Evolutionary conservation across 2,329 filamentous ascomycete genomes (phyloP).

Genomic region (Fusarium brachygibbosum): DNA sequence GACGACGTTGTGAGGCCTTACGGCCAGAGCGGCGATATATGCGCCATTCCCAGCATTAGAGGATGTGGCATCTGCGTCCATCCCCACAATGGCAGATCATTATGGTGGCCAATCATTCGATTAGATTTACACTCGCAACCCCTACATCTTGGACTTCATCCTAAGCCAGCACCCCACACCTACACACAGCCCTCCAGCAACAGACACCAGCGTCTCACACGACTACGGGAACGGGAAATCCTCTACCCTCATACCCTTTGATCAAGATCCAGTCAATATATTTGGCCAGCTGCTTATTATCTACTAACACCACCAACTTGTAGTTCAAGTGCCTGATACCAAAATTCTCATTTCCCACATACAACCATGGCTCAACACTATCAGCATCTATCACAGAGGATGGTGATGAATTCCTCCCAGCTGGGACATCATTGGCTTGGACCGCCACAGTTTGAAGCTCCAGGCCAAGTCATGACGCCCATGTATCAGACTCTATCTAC

Average conservation of each 20-base stretch:
- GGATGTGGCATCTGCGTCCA: too few species aligned
- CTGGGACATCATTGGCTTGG: conserved; percentile 66
- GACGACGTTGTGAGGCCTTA: too few species aligned
- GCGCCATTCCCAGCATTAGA: too few species aligned
- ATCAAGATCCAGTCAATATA: conserved; percentile 40
- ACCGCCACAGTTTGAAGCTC: conserved; percentile 65
- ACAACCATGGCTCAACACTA: conserved; percentile 60
- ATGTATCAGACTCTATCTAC: conserved; percentile 66
- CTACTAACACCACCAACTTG: conserved; percentile 47
- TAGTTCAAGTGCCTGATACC: conserved; percentile 41
- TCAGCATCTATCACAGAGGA: conserved; percentile 64
- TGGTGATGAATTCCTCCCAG: conserved; percentile 68
- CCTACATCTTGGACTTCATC: conserved; percentile 41
- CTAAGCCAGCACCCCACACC: conserved; percentile 41
- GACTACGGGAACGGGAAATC: conserved; percentile 49
- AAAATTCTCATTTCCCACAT: conserved; percentile 50
- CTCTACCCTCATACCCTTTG: conserved; percentile 44
- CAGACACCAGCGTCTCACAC: conserved; percentile 44
- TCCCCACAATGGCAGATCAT: too few species aligned
- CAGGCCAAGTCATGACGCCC: conserved; percentile 64
- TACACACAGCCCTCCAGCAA: conserved; percentile 44
- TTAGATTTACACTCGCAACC: too few species aligned
- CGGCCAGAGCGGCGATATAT: too few species aligned
- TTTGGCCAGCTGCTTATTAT: conserved; percentile 46
- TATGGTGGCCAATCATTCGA: too few species aligned